Evolutionary conservation across 2,329 filamentous ascomycete species (phyloP), one percentile per base, ranked within the genome.

Genomic region (Exophiala alcalophila): DNA sequence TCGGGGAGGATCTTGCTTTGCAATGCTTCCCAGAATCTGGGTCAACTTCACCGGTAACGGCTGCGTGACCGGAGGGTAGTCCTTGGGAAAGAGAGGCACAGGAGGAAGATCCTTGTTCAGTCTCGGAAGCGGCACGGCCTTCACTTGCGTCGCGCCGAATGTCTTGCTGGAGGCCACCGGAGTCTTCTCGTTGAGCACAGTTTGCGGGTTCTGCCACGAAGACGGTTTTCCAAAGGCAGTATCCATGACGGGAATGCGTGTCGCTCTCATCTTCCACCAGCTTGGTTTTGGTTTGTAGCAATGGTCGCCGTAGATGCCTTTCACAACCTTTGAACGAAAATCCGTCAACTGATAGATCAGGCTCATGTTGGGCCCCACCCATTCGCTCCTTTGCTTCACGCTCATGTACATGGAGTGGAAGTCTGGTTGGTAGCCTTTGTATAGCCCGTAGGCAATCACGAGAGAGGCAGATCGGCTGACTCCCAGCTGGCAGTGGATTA

Each of bases 331-430:
- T 10, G 63, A 59, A 40, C 78, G 70, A 57, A 82, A 83, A 59
- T 83, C 79, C 20, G 80, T 80, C 33, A 83, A 66, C 57, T 83
- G 79, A 69, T 83, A 83, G 58, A 83, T 83, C 42, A 83, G 65
- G 53, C 80, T 81, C 79, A 83, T 83, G 59, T 83, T 83, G 1
- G 79, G 79, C 2, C 79, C 78, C 30, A 83, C 81, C 79, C 79
- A 83, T 58, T 76, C 77, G 65, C 79, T 83, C 47, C 76, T 70
- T 55, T 69, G 72, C 63, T 83, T 83, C 20, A 82, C 78, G 27
- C 71, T 67, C 59, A 80, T 76, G 56, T 83, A 83, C 48, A 80
- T 79, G 50, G 80, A 76, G 59, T 82, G 80, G 26, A 83, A 80
- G 56, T 77, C 79, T 54, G 79, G 62, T 28, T 74, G 65, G 6